Percentiles rank a stretch among this genome's conserved stretches.
phyloP scores from a whole-genome alignment of 2,329 filamentous ascomycete genomes.

The Fusarium domesticum region DNA sequence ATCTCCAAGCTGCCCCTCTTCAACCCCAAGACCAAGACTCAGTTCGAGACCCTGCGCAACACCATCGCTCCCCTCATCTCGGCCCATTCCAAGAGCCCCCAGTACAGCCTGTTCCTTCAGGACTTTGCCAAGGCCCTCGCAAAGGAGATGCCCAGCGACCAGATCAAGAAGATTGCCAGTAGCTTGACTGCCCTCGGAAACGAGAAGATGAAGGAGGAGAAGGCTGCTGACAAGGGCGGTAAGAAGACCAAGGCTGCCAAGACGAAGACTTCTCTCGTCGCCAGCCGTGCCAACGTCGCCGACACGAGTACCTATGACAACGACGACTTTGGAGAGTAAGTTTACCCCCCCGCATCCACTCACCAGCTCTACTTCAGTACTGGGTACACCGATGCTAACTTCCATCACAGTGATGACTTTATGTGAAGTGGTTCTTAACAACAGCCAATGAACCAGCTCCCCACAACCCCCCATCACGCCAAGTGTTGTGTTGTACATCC shows the following conservation, averaged over 20 bases:
- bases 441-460: conserved; percentile 8
- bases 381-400: conserved; percentile 25
- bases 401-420: conserved; percentile 59
- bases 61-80: conserved; percentile 76
- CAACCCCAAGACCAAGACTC: conserved; percentile 80
- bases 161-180: conserved; percentile 95
- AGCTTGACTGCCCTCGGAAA: conserved; percentile 86
- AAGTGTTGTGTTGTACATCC: conserved; percentile 9
- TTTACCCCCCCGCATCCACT: conserved; percentile 26
- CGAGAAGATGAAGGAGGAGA: conserved; percentile 99
- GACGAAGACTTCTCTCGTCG: conserved; percentile 82
- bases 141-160: conserved; percentile 83
- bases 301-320: conserved; percentile 81
- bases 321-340: conserved; percentile 78
- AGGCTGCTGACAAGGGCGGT: conserved; percentile 84
- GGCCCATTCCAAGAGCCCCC: conserved; percentile 77
- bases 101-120: conserved; percentile 85
- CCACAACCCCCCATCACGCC: conserved; percentile 7
- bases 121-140: conserved; percentile 86
- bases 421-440: conserved; percentile 53
- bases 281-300: conserved; percentile 56
- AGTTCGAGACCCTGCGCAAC: conserved; percentile 78
- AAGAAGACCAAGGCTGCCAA: conserved; percentile 98
- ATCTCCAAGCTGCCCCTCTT: conserved; percentile 78
- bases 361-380: neutral